A percentile compares a stretch with the other conserved stretches of the same genome.
Evolutionary conservation across 2,329 filamentous ascomycete genomes (phyloP).

Genomic region (Lachnellula willkommii): DNA sequence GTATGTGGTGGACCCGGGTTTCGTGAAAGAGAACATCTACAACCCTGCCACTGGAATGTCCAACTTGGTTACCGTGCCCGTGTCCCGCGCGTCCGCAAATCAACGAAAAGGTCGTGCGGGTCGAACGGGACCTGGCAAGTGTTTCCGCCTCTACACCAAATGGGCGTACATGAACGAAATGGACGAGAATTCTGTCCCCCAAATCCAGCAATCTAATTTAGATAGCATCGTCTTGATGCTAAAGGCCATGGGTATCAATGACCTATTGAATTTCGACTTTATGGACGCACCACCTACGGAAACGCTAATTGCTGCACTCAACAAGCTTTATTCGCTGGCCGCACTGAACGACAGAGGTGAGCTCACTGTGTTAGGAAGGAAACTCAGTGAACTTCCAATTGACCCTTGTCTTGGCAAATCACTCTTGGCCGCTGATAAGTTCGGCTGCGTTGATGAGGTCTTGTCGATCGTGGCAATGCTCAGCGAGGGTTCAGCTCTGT

Average conservation of each 20-base stretch:
- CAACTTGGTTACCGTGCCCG: constrained; percentile 93
- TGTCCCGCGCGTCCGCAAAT: constrained; percentile 92
- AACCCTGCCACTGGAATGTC: constrained; percentile 99
- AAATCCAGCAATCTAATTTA: constrained; percentile 97
- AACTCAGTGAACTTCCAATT: constrained; percentile 98
- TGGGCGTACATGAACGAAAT: constrained; percentile 93
- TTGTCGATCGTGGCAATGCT: constrained; percentile 97
- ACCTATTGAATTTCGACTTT: constrained; percentile 94
- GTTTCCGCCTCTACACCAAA: constrained; percentile 90
- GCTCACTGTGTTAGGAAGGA: constrained; percentile 76
- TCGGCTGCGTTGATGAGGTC: constrained; percentile 95
- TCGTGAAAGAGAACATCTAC: constrained; percentile 97
- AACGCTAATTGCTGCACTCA: constrained; percentile 93
- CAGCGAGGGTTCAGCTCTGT: constrained; percentile 87
- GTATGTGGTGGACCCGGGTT: constrained; percentile 95
- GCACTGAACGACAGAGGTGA: constrained; percentile 92
- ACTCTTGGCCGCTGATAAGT: constrained; percentile 83
- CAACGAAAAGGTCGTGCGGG: constrained; percentile 92
- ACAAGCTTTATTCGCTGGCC: constrained; percentile 94
- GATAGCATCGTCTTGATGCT: constrained; percentile 90
- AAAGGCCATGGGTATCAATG: constrained; percentile 90
- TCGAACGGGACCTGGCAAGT: constrained; percentile 89
- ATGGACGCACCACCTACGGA: constrained; percentile 99
- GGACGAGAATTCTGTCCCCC: constrained; percentile 93
- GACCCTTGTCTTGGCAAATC: constrained; percentile 93